A percentile compares a stretch with the other conserved stretches of the same genome.
These are phyloP conservation scores for Pythium aristosporum DNA, from an alignment of 352 stramenopile genomes.

Conservation along the genomic window DNA sequence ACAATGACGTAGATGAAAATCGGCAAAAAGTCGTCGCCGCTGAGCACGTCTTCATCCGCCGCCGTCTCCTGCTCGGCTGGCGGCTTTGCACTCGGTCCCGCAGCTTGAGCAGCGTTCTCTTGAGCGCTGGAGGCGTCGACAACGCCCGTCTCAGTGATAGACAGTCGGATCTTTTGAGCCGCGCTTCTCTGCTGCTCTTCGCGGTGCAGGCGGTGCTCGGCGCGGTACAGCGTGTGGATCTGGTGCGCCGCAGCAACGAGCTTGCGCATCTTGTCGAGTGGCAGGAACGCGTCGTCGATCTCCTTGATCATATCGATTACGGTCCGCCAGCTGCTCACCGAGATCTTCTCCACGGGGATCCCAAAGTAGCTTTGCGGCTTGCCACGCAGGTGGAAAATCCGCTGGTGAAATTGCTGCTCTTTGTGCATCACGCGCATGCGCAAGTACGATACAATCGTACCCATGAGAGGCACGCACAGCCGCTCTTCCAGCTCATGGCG, in stretches of 20 bases:
- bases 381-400: conserved; percentile 58
- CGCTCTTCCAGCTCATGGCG: conserved; percentile 81
- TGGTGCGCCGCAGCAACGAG: conserved; percentile 66
- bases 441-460: conserved; percentile 45
- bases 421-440: conserved; percentile 54
- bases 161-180: conserved; percentile 8
- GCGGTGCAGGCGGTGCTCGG: conserved; percentile 45
- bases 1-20: conserved; percentile 91
- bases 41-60: conserved; percentile 69
- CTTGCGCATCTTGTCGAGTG: conserved; percentile 84
- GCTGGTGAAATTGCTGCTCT: conserved; percentile 72
- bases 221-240: conserved; percentile 72
- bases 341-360: conserved; percentile 77
- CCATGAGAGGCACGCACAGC: conserved; percentile 79
- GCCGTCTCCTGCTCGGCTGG: neutral
- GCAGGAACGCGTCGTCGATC: conserved; percentile 79
- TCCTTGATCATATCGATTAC: conserved; percentile 81
- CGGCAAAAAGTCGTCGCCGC: conserved; percentile 82
- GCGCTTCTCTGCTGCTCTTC: conserved; percentile 5
- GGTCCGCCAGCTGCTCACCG: conserved; percentile 66
- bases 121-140: neutral
- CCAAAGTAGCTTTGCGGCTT: conserved; percentile 84
- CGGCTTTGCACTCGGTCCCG: neutral
- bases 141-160: conserved; percentile 10
- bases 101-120: neutral